Evolutionary conservation across 2,329 filamentous ascomycete genomes (phyloP), one percentile per base, ranked within the genome.

Genomic region (Sarocladium oryzae): DNA sequence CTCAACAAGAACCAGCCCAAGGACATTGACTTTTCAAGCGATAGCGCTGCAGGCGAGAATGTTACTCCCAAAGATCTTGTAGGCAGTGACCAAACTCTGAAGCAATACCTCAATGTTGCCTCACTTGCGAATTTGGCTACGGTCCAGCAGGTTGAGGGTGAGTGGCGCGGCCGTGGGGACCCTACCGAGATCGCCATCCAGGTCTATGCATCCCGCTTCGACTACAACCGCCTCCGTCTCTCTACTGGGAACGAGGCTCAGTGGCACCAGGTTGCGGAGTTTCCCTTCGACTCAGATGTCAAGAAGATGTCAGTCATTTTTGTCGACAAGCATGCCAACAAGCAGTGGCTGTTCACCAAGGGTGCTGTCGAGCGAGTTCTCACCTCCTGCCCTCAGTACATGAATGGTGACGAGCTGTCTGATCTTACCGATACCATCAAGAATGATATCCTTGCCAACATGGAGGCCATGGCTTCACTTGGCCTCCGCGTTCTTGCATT

Each of bases 241-340:
- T 73, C 71, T 1, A 69, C 72, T 26, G 78, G 76, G 5, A 68
- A 76, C 1, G 66, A 67, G 11, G 68, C 74, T 1, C 65, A 71
- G 36, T 84, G 77, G 77, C 69, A 68, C 37, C 73, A 83, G 56
- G 66, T 85, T 40, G 77, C 79, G 1, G 85, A 88, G 61, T 82
- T 85, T 49, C 84, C 84, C 0, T 88, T 88, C 60, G 84, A 87
- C 59, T 86, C 82, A 1, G 81, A 82, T 54, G 78, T 87, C 56
- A 88, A 88, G 70, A 82, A 82, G 54, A 88, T 88, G 85, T 86
- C 83, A 1, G 83, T 86, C 37, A 77, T 87, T 51, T 84, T 83
- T 65, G 65, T 68, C 53, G 58, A 72, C 50, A 70, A 66, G 55
- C 63, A 70, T 35, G 59, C 56, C 3, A 58, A 45, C 13, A 50